Conservation (phyloP, 345 rosid species). For the Gossypium longicalyx region DNA sequence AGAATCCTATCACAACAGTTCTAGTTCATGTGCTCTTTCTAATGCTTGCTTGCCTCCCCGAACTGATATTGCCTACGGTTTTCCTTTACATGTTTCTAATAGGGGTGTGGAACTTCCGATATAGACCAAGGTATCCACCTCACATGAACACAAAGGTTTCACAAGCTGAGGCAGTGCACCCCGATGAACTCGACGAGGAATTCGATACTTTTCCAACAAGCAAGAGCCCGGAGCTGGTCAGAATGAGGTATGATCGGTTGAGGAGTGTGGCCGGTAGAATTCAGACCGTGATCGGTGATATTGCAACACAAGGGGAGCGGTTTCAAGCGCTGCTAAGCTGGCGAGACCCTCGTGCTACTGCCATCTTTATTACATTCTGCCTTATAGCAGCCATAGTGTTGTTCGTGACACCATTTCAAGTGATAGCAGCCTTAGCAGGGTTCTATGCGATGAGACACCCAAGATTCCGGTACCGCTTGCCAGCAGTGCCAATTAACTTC, state of each 20-base stretch:
- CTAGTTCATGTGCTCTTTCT: slow-evolving; percentile 81
- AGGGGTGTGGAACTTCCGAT: slow-evolving; percentile 89
- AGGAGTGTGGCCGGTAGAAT: slow-evolving; percentile 94
- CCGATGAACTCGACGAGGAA: slow-evolving; percentile 94
- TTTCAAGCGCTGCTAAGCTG: slow-evolving; percentile 84
- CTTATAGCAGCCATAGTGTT: slow-evolving; percentile 75
- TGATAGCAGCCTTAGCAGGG: slow-evolving; percentile 71
- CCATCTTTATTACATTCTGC: slow-evolving; percentile 67
- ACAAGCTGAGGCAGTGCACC: slow-evolving; percentile 77
- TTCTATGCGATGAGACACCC: slow-evolving; percentile 85
- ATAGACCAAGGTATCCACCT: slow-evolving; percentile 91
- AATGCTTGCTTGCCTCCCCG: slow-evolving; percentile 87
- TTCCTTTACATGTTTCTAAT: slow-evolving; percentile 92
- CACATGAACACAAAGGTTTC: slow-evolving; percentile 95
- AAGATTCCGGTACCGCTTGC: slow-evolving; percentile 77
- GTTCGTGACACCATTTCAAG: slow-evolving; percentile 90
- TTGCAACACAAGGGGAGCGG: slow-evolving; percentile 95
- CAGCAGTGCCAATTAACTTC: slow-evolving; percentile 86
- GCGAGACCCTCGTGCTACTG: slow-evolving; percentile 94
- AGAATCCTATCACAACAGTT: slow-evolving; percentile 77
- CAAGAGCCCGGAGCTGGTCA: slow-evolving; percentile 60
- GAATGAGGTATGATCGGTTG: slow-evolving; percentile 89
- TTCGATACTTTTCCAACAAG: slow-evolving; percentile 86
- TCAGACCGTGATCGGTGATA: slow-evolving; percentile 92
- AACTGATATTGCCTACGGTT: slow-evolving; percentile 76